A percentile compares a stretch with the other conserved stretches of the same genome.
Evolutionary conservation across 148 eudicot genomes (phyloP).

Genomic region (Rhododendron molle): DNA sequence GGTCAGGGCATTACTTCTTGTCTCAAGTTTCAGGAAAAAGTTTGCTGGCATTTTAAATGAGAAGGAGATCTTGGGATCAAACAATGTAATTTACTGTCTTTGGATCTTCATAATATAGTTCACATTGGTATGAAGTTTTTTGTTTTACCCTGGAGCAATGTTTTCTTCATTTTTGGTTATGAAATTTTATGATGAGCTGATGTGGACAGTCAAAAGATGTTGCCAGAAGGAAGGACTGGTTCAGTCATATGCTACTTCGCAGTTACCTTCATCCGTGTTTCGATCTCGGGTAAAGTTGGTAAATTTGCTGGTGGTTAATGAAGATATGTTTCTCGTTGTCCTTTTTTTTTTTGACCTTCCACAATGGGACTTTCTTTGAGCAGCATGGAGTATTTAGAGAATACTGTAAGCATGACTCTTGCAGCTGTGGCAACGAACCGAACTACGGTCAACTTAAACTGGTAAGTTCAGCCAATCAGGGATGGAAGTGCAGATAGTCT

Average conservation of each 20-base stretch:
- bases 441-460: conserved; percentile 33
- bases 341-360: conserved; percentile 5
- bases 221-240: conserved; percentile 71
- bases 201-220: conserved; percentile 36
- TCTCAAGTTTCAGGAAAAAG: conserved; percentile 69
- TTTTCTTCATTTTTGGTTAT: neutral
- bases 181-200: conserved; percentile 33
- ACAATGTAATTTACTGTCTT: conserved; percentile 52
- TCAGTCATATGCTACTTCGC: conserved; percentile 59
- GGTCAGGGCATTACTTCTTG: conserved; percentile 69
- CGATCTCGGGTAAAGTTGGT: conserved; percentile 43
- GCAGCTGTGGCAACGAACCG: conserved; percentile 34
- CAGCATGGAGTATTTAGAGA: conserved; percentile 59
- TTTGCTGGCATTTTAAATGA: conserved; percentile 61
- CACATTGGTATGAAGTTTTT: neutral
- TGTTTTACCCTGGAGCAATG: neutral
- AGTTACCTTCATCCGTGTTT: conserved; percentile 39
- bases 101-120: conserved; percentile 12
- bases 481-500: neutral
- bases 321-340: neutral
- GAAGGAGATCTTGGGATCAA: conserved; percentile 76
- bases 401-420: conserved; percentile 67
- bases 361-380: conserved; percentile 15
- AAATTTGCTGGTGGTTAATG: conserved; percentile 10
- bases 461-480: conserved; percentile 34